Evolutionary conservation across 2,329 filamentous ascomycete species (phyloP), one percentile per base, ranked within the genome.

Genomic region (Trichoderma endophyticum): DNA sequence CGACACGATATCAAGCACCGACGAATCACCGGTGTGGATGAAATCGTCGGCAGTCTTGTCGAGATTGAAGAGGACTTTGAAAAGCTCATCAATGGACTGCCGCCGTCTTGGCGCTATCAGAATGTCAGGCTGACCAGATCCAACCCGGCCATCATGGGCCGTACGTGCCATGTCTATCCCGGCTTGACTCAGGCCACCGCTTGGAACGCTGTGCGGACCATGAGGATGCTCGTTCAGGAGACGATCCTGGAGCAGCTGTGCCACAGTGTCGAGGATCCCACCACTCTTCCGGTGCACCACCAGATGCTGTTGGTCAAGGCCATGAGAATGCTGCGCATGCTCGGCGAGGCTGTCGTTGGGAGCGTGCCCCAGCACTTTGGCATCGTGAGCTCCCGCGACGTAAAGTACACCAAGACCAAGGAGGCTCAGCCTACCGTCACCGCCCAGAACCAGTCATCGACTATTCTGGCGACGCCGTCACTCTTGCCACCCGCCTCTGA

Each of bases 321-420:
- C 4, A 81, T 82, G 69, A 77, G 77, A 39, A 73, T 82, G 70
- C 78, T 86, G 34, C 78, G 81, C 65, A 79, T 79, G 64, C 78
- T 86, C 30, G 79, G 82, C 67, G 78, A 82, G 57, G 82, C 82
- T 32, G 82, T 86, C 61, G 78, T 83, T 54, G 84, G 84, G 59
- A 86, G 82, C 66, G 81, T 86, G 2, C 85, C 85, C 0, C 85
- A 87, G 74, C 83, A 86, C 74, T 84, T 86, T 57, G 85, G 84
- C 36, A 78, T 86, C n/a, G 80, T 87, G 61, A 83, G 80, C 71
- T 80, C 83, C 12, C 78, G 77, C 63, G 82, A 83, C 73, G 78
- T 81, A 21, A 77, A 76, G 57, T 75, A 78, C 57, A 73, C 43
- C 73, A 74, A 34, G 68, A 43, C n/a, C 63, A 74, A 64, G 72